Percentiles rank a stretch among this genome's conserved stretches.
Conservation (phyloP, 2,329 filamentous ascomycete species). For the Stagonosporopsis tanaceti region DNA sequence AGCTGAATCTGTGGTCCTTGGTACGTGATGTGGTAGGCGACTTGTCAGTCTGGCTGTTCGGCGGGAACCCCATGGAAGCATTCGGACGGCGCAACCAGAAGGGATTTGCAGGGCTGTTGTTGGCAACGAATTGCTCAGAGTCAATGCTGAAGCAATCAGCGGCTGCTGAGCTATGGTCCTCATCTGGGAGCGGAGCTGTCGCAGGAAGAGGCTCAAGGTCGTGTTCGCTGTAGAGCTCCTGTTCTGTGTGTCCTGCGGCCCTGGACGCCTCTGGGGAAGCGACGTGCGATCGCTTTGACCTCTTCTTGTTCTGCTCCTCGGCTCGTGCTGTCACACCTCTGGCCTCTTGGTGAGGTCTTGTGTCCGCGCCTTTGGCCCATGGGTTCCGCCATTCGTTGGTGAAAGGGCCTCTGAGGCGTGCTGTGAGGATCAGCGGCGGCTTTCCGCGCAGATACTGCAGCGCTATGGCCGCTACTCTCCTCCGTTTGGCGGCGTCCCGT, state of each 20-base stretch:
- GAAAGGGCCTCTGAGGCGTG: slow-evolving; percentile 70
- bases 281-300: slow-evolving; percentile 9
- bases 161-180: slow-evolving; percentile 16
- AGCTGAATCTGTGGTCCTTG: slow-evolving; percentile 10
- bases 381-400: slow-evolving; percentile 49
- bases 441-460: slow-evolving; percentile 65
- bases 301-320: slow-evolving; percentile 4
- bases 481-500: slow-evolving; percentile 59
- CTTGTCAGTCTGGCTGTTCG: slow-evolving; percentile 20
- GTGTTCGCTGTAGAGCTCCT: slow-evolving; percentile 19
- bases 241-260: slow-evolving; percentile 14
- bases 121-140: slow-evolving; percentile 21
- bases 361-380: slow-evolving; percentile 32
- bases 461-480: slow-evolving; percentile 67
- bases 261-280: slow-evolving; percentile 32
- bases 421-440: slow-evolving; percentile 66
- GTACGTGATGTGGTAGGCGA: slow-evolving; percentile 33
- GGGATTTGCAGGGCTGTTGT: slow-evolving; percentile 25
- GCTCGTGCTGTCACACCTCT: neutral
- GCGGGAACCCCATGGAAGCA: slow-evolving; percentile 8
- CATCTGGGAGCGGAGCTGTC: slow-evolving; percentile 26
- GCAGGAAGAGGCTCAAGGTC: slow-evolving; percentile 25
- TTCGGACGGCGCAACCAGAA: slow-evolving; percentile 37
- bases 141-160: slow-evolving; percentile 32
- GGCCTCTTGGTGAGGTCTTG: neutral